Evolutionary conservation across 768 basidiomycete genomes (phyloP).

Genomic region (Termitomyces heimii): DNA sequence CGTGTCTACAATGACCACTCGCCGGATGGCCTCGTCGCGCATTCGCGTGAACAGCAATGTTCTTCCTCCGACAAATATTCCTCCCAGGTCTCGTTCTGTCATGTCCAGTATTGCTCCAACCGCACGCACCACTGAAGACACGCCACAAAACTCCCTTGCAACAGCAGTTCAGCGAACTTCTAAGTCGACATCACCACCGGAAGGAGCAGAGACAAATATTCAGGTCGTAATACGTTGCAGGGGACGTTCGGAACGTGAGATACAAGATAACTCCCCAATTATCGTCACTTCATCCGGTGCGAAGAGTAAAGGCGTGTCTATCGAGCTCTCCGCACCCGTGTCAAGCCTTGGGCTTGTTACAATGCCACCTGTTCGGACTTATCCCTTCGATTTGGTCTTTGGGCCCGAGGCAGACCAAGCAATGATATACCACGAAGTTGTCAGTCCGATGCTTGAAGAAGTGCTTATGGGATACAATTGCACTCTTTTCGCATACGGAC

Average conservation of each 20-base stretch:
- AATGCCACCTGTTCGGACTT: slow-evolving; percentile 75
- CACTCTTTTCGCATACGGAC: slow-evolving; percentile 95
- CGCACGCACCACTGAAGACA: slow-evolving; percentile 21
- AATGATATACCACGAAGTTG: slow-evolving; percentile 90
- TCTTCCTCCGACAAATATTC: slow-evolving; percentile 21
- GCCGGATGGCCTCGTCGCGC: slow-evolving; percentile 50
- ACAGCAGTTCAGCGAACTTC: slow-evolving; percentile 12
- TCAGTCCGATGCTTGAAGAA: slow-evolving; percentile 87
- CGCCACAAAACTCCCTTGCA: slow-evolving; percentile 2
- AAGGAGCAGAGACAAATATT: slow-evolving; percentile 77
- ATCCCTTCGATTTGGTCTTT: slow-evolving; percentile 93
- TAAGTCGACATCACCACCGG: slow-evolving; percentile 17
- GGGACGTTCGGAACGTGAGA: slow-evolving; percentile 78
- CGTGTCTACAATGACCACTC: slow-evolving; percentile 48
- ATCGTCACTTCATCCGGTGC: slow-evolving; percentile 79
- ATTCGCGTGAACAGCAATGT: slow-evolving; percentile 28
- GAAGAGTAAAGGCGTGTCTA: slow-evolving; percentile 67
- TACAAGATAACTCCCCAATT: slow-evolving; percentile 80
- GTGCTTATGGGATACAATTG: slow-evolving; percentile 97
- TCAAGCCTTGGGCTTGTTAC: slow-evolving; percentile 71
- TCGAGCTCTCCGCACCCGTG: slow-evolving; percentile 68
- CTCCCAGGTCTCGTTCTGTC: slow-evolving; percentile 41
- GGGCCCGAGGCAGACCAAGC: slow-evolving; percentile 96
- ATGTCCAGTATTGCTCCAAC: slow-evolving; percentile 36
- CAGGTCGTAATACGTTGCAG: slow-evolving; percentile 91